Base-by-base conservation (phyloP, 805 yeast species). In the Candida maesae region DNA sequence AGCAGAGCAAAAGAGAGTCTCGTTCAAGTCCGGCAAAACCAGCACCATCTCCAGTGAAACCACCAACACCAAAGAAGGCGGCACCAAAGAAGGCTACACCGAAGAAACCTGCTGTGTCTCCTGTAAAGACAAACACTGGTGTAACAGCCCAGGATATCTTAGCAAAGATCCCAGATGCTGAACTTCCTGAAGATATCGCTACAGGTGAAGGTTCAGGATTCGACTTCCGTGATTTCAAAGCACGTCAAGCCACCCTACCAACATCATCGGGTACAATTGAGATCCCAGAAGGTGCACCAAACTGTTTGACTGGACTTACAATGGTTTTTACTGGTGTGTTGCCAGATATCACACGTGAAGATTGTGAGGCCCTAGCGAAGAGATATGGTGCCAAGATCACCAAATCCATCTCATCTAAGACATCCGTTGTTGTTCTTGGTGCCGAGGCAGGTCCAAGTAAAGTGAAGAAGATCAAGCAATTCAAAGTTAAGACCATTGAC, bases 381-480 rank as follows among this genome's bases (percentile, higher is more conserved):
- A 73, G 75, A 48, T 88, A 91, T 55, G 99, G 99, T 13, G 99
- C 96, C 4, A 81, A 81, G 53, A 95, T 91, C 14, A 86, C 95
- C 5, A 79, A 86, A 52, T 76, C 95, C 0, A 82, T 91, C 19
- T 84, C 93, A 41, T 78, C 87, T 10, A 86, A 83, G 55, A 93
- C 99, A 1, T 76, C 88, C 18, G 70, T 89, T 34, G 95, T 91
- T 2, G 97, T 93, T 2, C 70, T 93, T 23, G 99, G 99, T 7
- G 88, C 75, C 38, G 97, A 93, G 51, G 98, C 99, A 2, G 99
- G 99, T 1, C 97, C 98, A 2, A 79, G 88, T n/a, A 93, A 93
- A 62, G 78, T 93, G 32, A 77, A 78, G 53, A 86, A 81, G 55
- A 91, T 95, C 50, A 81, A 78, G 53, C 76, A 78, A 38, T 67